phyloP scores from a whole-genome alignment of 495 filamentous ascomycete species.

The Penicillium chermesinum region DNA sequence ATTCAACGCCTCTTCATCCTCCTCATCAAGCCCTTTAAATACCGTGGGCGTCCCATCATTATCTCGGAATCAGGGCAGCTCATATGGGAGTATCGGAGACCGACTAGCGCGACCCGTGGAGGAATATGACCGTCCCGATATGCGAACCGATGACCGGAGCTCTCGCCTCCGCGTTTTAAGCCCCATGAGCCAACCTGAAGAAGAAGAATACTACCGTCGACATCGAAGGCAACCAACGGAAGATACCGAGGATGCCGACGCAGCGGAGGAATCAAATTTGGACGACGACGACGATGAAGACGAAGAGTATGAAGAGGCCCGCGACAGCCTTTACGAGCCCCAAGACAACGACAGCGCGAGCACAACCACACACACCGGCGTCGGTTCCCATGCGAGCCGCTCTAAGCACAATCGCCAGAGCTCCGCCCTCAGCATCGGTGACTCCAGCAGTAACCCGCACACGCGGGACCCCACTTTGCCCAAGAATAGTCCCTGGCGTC shows the following conservation, averaged over 20 bases:
- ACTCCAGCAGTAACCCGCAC: slow-evolving; percentile 9
- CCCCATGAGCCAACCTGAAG: slow-evolving; percentile 76
- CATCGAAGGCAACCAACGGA: slow-evolving; percentile 22
- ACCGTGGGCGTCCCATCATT: slow-evolving; percentile 32
- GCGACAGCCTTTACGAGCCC: slow-evolving; percentile 40
- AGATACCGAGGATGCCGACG: slow-evolving; percentile 31
- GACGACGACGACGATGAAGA: slow-evolving; percentile 30
- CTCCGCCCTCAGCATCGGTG: slow-evolving; percentile 3
- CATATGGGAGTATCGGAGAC: slow-evolving; percentile 34
- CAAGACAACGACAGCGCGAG: slow-evolving; percentile 34
- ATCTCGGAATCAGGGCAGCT: slow-evolving; percentile 22
- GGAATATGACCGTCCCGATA: slow-evolving; percentile 23
- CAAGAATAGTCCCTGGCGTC: slow-evolving; percentile 58
- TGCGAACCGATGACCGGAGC: slow-evolving; percentile 5
- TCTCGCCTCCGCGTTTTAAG: slow-evolving; percentile 60
- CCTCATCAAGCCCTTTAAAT: slow-evolving; percentile 44
- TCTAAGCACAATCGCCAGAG: slow-evolving; percentile 7
- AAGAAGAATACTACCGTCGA: slow-evolving; percentile 47
- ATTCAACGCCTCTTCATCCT: slow-evolving; percentile 64
- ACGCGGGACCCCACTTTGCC: slow-evolving; percentile 5
- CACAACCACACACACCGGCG: slow-evolving; percentile 13
- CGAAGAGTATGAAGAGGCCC: slow-evolving; percentile 29
- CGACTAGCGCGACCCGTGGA: slow-evolving; percentile 21
- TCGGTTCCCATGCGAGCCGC: slow-evolving; percentile 8
- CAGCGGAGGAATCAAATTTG: slow-evolving; percentile 15